phyloP scores from a whole-genome alignment of 805 yeast species.

The Jamesozyma jinghongensis region DNA sequence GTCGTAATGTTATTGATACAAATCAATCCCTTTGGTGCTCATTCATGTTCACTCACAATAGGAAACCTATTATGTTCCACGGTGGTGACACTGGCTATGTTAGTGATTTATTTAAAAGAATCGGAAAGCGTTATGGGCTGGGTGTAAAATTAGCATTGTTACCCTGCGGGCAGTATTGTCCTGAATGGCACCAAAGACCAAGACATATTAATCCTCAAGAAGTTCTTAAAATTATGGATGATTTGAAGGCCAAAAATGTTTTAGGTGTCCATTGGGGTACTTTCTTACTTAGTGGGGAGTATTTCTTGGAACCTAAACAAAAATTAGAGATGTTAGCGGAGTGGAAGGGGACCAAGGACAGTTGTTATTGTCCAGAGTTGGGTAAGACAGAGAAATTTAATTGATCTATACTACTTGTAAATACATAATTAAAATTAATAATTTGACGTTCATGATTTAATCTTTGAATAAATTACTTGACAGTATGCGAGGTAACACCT shows the following conservation, averaged over 20 bases:
- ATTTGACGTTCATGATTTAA: too few species aligned
- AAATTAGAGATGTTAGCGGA: constrained; percentile 44
- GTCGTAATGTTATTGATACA: constrained; percentile 70
- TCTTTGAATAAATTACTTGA: too few species aligned
- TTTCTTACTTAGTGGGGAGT: constrained; percentile 79
- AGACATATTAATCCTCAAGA: constrained; percentile 82
- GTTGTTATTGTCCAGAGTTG: constrained; percentile 55
- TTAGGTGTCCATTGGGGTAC: constrained; percentile 98
- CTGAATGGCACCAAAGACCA: constrained; percentile 88
- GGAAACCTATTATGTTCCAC: constrained; percentile 69
- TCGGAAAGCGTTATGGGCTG: constrained; percentile 51
- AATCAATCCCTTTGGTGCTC: constrained; percentile 87
- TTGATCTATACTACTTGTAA: neutral
- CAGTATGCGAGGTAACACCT: too few species aligned
- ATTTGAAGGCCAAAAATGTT: constrained; percentile 50
- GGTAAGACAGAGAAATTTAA: constrained; percentile 58
- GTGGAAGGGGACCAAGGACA: constrained; percentile 27
- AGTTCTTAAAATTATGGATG: constrained; percentile 56
- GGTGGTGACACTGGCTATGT: constrained; percentile 94
- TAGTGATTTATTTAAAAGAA: constrained; percentile 58
- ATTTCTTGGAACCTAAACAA: constrained; percentile 73
- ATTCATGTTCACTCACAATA: constrained; percentile 57
- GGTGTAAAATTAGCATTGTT: constrained; percentile 58
- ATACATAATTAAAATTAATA: neutral
- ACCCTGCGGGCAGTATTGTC: constrained; percentile 94